Conservation (phyloP, 2,329 filamentous ascomycete species). For the Penicillium polonicum region DNA sequence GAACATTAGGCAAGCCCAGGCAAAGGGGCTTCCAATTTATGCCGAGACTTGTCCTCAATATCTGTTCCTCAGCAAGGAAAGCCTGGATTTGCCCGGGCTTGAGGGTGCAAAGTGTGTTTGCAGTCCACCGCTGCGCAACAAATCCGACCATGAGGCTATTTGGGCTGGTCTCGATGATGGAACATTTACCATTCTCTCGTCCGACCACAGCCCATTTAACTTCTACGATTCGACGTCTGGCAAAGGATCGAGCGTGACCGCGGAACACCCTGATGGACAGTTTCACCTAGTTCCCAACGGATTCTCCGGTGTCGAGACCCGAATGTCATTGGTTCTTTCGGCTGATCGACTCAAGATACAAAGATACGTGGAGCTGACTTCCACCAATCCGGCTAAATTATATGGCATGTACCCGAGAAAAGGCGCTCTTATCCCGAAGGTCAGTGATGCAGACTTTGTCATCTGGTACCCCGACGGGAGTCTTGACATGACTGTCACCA, state of each 20-base stretch:
- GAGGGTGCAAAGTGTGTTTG: background rate
- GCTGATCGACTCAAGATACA: background rate
- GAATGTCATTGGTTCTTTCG: slow-evolving; percentile 44
- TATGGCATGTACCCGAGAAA: slow-evolving; percentile 45
- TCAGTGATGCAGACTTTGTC: slow-evolving; percentile 45
- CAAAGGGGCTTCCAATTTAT: slow-evolving; percentile 52
- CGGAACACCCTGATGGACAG: slow-evolving; percentile 27
- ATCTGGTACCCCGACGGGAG: slow-evolving; percentile 29
- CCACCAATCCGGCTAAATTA: slow-evolving; percentile 46
- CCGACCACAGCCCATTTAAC: slow-evolving; percentile 46
- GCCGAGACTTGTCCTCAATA: slow-evolving; percentile 62
- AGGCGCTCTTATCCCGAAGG: slow-evolving; percentile 42
- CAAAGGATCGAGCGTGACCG: background rate
- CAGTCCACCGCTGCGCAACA: background rate
- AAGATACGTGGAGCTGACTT: slow-evolving; percentile 42
- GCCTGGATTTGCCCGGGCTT: background rate
- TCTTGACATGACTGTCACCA: slow-evolving; percentile 33
- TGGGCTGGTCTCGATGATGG: slow-evolving; percentile 49
- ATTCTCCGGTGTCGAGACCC: slow-evolving; percentile 45
- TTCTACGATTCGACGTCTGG: slow-evolving; percentile 14
- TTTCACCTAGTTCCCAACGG: slow-evolving; percentile 48
- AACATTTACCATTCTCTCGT: slow-evolving; percentile 56
- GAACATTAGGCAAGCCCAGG: slow-evolving; percentile 53
- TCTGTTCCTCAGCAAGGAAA: slow-evolving; percentile 28
- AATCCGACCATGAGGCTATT: background rate